Conservation (phyloP, 345 rosid genomes). For the Rhizophora mangle region DNA sequence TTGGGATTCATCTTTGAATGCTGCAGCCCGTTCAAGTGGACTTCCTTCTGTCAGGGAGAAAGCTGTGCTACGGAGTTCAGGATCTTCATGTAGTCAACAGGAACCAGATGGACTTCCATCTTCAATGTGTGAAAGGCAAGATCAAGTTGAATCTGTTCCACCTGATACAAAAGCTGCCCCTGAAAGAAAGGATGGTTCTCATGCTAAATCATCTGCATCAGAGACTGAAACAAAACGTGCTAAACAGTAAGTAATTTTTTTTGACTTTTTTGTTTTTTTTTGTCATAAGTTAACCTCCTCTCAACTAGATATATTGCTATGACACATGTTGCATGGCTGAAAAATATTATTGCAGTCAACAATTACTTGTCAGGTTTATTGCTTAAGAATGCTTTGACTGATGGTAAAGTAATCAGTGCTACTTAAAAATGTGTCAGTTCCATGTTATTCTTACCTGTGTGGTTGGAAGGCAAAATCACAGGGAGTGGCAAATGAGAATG, state of each 20-base stretch:
- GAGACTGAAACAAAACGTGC: constrained; percentile 36
- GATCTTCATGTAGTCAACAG: constrained; percentile 40
- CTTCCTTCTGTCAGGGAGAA: constrained; percentile 53
- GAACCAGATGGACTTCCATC: constrained; percentile 49
- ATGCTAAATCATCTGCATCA: constrained; percentile 21
- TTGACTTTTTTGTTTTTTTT: constrained; percentile 4
- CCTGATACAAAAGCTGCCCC: constrained; percentile 51
- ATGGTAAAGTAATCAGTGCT: no score
- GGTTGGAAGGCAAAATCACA: neutral
- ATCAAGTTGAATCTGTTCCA: constrained; percentile 43
- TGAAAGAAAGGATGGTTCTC: constrained; percentile 54
- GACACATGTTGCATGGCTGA: neutral
- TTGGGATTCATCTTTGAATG: constrained; percentile 47
- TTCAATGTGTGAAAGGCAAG: constrained; percentile 49
- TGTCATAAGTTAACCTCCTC: neutral
- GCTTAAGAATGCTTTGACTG: neutral
- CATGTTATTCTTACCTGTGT: neutral
- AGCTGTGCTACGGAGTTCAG: constrained; percentile 45
- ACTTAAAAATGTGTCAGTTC: no score
- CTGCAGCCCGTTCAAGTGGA: constrained; percentile 39
- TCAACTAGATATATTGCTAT: neutral
- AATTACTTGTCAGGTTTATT: constrained; percentile 2
- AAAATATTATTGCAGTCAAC: neutral
- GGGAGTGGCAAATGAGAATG: no score
- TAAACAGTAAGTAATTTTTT: constrained; percentile 68